Evolutionary conservation across 1,284 basidiomycete species (phyloP).

Genomic region (Ustilago xerochloae): DNA sequence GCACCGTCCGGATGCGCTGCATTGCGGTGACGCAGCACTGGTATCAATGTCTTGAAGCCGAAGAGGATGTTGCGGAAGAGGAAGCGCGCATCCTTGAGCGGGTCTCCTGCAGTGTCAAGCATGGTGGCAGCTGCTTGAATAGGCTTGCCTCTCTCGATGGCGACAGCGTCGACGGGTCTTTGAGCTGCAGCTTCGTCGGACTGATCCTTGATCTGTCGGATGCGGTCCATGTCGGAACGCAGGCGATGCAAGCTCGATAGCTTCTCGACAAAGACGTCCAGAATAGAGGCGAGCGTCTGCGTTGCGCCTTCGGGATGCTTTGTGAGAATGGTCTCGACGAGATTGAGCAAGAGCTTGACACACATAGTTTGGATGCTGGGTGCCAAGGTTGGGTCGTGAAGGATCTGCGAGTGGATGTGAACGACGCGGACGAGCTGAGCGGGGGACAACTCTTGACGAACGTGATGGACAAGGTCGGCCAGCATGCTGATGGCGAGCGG

Average conservation of each 20-base stretch:
- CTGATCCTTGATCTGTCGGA: slow-evolving; percentile 38
- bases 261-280: slow-evolving; percentile 87
- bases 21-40: slow-evolving; percentile 82
- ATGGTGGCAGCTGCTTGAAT: slow-evolving; percentile 68
- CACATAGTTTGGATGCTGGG: slow-evolving; percentile 89
- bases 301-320: slow-evolving; percentile 72
- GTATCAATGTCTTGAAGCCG: slow-evolving; percentile 85
- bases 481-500: slow-evolving; percentile 87
- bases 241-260: slow-evolving; percentile 78
- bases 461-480: slow-evolving; percentile 92
- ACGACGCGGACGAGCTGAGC: slow-evolving; percentile 84
- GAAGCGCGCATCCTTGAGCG: slow-evolving; percentile 75
- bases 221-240: slow-evolving; percentile 51
- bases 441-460: slow-evolving; percentile 83
- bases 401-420: slow-evolving; percentile 84
- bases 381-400: slow-evolving; percentile 88
- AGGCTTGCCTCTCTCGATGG: slow-evolving; percentile 70
- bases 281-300: slow-evolving; percentile 78
- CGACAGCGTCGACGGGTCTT: slow-evolving; percentile 45
- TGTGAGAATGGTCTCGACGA: slow-evolving; percentile 82
- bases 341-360: slow-evolving; percentile 90
- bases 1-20: slow-evolving; percentile 85
- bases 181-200: slow-evolving; percentile 13
- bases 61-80: slow-evolving; percentile 90
- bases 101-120: slow-evolving; percentile 68